phyloP scores from a whole-genome alignment of 2,329 filamentous ascomycete species.

The Phaeosphaeriaceae sp. region DNA sequence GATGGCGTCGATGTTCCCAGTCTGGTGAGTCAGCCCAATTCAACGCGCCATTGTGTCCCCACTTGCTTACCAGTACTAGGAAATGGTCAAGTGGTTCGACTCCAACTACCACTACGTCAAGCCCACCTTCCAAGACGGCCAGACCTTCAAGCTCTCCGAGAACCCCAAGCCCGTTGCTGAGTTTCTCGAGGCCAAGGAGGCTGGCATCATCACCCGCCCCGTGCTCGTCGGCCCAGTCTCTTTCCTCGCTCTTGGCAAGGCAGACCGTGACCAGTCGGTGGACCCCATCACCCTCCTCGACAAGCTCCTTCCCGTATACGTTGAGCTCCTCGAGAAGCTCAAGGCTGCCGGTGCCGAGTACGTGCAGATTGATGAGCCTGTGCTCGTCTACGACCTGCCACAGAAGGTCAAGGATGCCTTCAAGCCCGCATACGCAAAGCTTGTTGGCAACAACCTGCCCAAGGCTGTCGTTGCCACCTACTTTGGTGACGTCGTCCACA shows the following conservation, averaged over 20 bases:
- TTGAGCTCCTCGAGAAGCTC: conserved; percentile 88
- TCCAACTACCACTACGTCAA: conserved; percentile 99
- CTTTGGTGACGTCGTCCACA: conserved; percentile 99
- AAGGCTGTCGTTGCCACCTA: conserved; percentile 93
- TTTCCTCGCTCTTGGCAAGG: conserved; percentile 97
- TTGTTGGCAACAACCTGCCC: conserved; percentile 81
- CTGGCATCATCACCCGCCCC: conserved; percentile 89
- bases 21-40: conserved; percentile 60
- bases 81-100: conserved; percentile 99
- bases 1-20: conserved; percentile 88
- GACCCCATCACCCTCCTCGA: conserved; percentile 93
- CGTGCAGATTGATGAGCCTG: conserved; percentile 98
- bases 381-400: conserved; percentile 93
- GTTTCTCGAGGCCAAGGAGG: conserved; percentile 98
- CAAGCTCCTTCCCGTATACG: conserved; percentile 93
- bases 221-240: conserved; percentile 96
- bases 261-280: conserved; percentile 91
- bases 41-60: background rate
- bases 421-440: conserved; percentile 95
- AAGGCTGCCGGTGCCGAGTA: conserved; percentile 95
- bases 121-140: conserved; percentile 95
- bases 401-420: conserved; percentile 93
- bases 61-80: conserved; percentile 54
- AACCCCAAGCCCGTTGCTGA: conserved; percentile 93
- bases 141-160: conserved; percentile 87